Conservation (phyloP, 2,329 filamentous ascomycete species). For the Beauveria pseudobassiana region DNA sequence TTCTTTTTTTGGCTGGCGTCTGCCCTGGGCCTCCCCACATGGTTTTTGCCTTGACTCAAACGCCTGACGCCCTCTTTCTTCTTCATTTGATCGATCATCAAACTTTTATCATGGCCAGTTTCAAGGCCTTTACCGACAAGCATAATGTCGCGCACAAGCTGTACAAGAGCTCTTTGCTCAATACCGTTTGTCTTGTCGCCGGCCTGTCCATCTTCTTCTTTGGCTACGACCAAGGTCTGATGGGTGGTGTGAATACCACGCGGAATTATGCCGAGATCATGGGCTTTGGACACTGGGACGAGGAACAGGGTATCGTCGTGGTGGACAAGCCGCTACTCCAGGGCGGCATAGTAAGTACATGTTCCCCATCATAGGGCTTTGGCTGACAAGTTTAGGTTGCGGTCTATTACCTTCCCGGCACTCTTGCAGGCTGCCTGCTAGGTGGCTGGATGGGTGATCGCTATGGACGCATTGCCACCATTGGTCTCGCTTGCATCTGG, state of each 20-base stretch:
- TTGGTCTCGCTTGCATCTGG: constrained; percentile 51
- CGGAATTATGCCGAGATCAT: constrained; percentile 57
- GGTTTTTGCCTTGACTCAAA: not conserved
- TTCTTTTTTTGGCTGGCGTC: not conserved
- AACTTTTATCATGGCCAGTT: constrained; percentile 1
- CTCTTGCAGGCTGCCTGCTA: constrained; percentile 53
- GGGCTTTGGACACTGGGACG: constrained; percentile 54
- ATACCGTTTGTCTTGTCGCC: constrained; percentile 56
- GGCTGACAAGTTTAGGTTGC: constrained; percentile 15
- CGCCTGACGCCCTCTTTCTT: not conserved
- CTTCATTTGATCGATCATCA: not conserved
- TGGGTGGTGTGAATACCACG: constrained; percentile 60
- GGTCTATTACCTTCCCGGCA: constrained; percentile 42
- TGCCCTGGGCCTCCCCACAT: not conserved
- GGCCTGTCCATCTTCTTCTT: constrained; percentile 63
- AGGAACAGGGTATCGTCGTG: constrained; percentile 42
- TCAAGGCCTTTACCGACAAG: constrained; percentile 8
- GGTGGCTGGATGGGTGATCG: constrained; percentile 59
- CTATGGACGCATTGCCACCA: constrained; percentile 55
- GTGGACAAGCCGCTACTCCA: constrained; percentile 41
- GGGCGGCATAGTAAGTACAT: constrained; percentile 20
- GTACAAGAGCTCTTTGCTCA: constrained; percentile 48
- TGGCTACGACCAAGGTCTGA: constrained; percentile 49
- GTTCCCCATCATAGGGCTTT: not conserved
- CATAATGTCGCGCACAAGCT: constrained; percentile 40